phyloP scores from a whole-genome alignment of 2,329 filamentous ascomycete genomes.

The Ophiosphaerella korrae region DNA sequence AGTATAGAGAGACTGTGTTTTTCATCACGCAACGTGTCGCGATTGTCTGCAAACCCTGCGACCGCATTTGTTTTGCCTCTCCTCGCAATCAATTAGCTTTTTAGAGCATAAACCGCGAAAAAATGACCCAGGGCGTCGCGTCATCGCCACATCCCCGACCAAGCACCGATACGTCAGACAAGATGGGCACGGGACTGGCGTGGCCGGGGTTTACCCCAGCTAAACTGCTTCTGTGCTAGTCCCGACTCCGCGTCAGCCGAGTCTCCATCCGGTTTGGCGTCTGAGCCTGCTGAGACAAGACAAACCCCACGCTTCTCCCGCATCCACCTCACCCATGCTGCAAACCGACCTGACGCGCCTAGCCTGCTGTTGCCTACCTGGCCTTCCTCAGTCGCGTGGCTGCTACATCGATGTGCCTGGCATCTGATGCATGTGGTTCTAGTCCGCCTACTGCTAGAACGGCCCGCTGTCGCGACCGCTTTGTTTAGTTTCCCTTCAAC shows the following conservation, averaged over 20 bases:
- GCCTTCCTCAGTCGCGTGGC: conserved; percentile 7
- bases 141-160: too few relatives aligned
- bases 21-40: not conserved
- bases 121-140: not conserved
- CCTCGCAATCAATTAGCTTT: not conserved
- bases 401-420: conserved; percentile 5
- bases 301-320: conserved; percentile 5
- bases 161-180: too few relatives aligned
- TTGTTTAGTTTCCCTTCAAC: conserved; percentile 12
- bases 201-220: not conserved
- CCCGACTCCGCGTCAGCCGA: conserved; percentile 3
- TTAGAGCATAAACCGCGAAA: not conserved
- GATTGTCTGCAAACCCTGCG: not conserved
- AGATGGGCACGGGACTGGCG: too few relatives aligned
- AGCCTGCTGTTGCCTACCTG: conserved; percentile 6
- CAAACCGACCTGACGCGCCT: conserved; percentile 14
- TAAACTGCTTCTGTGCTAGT: conserved; percentile 13
- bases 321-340: conserved; percentile 1
- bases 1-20: too few relatives aligned
- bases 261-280: not conserved
- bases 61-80: not conserved
- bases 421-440: not conserved
- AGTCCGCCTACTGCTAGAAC: conserved; percentile 1
- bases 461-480: conserved; percentile 9
- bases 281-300: conserved; percentile 1